Conservation (phyloP, 352 stramenopile species). For the Globisporangium camurandrum region DNA sequence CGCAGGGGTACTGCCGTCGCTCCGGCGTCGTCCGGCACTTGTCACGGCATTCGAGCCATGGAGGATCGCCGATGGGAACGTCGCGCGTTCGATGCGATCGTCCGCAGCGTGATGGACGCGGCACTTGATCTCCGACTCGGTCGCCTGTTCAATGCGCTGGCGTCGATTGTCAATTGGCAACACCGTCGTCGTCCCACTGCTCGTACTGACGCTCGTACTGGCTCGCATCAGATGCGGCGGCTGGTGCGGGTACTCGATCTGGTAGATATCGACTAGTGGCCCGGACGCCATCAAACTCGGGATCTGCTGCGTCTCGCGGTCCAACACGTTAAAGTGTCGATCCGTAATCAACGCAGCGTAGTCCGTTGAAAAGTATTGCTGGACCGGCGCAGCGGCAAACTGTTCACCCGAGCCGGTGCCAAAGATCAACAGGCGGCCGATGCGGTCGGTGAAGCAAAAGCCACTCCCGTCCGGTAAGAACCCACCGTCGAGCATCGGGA, state of each 20-base stretch:
- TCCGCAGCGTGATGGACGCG: constrained; percentile 42
- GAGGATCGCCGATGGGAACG: constrained; percentile 41
- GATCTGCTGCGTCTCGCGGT: constrained; percentile 80
- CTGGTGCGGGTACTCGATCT: constrained; percentile 65
- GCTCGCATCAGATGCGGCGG: constrained; percentile 35
- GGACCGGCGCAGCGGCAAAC: constrained; percentile 49
- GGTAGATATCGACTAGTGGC: constrained; percentile 66
- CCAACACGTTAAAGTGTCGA: constrained; percentile 81
- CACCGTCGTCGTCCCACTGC: constrained; percentile 18
- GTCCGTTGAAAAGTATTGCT: constrained; percentile 89
- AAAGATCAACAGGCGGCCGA: constrained; percentile 74
- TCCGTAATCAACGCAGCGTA: constrained; percentile 87
- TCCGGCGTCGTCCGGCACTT: too few species aligned
- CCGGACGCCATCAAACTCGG: constrained; percentile 82
- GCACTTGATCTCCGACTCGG: constrained; percentile 60
- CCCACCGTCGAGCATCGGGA: constrained; percentile 65
- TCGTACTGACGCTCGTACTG: constrained; percentile 21
- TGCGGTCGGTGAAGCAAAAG: constrained; percentile 81
- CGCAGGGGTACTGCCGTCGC: constrained; percentile 13
- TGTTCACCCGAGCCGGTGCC: constrained; percentile 61
- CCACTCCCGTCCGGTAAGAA: constrained; percentile 61
- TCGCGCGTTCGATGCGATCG: constrained; percentile 31
- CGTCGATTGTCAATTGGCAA: constrained; percentile 48
- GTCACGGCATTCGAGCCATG: too few species aligned
- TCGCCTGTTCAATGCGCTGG: constrained; percentile 52